Evolutionary conservation across 78 protist species (phyloP).

Genomic region (Dictyostelium intermedium): DNA sequence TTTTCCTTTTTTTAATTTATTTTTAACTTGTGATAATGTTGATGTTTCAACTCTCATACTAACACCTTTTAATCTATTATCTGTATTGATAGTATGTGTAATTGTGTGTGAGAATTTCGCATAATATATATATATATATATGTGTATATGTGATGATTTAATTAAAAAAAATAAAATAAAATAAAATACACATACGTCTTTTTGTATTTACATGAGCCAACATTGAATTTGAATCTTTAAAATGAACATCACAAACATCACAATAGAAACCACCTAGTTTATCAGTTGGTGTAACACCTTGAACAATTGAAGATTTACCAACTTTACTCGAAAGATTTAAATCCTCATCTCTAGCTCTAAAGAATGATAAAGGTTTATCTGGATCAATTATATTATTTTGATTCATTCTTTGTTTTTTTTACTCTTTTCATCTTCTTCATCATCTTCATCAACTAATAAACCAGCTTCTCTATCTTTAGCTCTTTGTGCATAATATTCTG

Average conservation of each 20-base stretch:
- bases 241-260: slow-evolving; percentile 16
- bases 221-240: slow-evolving; percentile 38
- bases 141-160: background rate
- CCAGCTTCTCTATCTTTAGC: slow-evolving; percentile 75
- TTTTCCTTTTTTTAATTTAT: slow-evolving; percentile 24
- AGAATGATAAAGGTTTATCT: background rate
- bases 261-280: slow-evolving; percentile 69
- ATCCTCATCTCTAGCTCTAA: slow-evolving; percentile 44
- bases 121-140: no score
- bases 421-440: background rate
- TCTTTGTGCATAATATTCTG: slow-evolving; percentile 53
- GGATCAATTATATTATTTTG: background rate
- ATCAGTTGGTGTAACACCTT: slow-evolving; percentile 40
- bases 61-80: slow-evolving; percentile 41
- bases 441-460: slow-evolving; percentile 15
- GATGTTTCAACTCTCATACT: slow-evolving; percentile 49
- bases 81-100: no score
- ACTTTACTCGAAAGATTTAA: background rate
- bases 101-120: no score
- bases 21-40: slow-evolving; percentile 27
- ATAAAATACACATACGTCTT: slow-evolving; percentile 34
- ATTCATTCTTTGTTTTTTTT: background rate
- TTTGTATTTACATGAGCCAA: slow-evolving; percentile 46
- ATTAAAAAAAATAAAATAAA: background rate
- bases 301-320: slow-evolving; percentile 6